Percentiles rank a stretch among this genome's conserved stretches.
Evolutionary conservation across 768 basidiomycete species (phyloP).

Genomic region (Lyophyllum semitale): DNA sequence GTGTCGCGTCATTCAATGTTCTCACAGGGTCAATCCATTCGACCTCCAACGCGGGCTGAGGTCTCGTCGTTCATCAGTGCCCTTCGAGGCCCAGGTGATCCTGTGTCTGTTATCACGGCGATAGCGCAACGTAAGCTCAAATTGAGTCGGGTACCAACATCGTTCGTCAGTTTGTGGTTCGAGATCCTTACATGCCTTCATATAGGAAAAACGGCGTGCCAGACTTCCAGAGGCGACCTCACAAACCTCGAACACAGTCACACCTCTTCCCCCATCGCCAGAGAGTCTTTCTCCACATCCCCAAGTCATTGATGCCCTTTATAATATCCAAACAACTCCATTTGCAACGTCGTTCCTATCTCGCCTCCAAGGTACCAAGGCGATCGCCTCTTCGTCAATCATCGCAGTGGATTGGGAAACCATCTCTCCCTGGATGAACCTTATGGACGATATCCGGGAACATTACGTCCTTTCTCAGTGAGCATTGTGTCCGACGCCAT

Average conservation of each 20-base stretch:
- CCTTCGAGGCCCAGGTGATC: conserved; percentile 13
- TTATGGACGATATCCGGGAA: conserved; percentile 71
- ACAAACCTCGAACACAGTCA: conserved; percentile 28
- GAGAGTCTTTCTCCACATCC: conserved; percentile 26
- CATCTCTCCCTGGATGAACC: conserved; percentile 68
- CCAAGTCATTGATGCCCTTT: conserved; percentile 51
- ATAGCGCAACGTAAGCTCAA: conserved; percentile 47
- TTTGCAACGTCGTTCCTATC: conserved; percentile 69
- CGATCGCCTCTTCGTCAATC: conserved; percentile 31
- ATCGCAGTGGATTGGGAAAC: conserved; percentile 77
- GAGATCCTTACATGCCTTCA: conserved; percentile 2
- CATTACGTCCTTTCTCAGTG: conserved; percentile 68
- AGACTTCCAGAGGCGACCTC: conserved; percentile 20
- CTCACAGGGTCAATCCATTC: conserved; percentile 33
- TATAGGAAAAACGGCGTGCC: conserved; percentile 33
- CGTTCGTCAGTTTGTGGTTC: not conserved
- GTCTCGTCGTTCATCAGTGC: conserved; percentile 33
- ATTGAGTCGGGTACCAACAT: conserved; percentile 36
- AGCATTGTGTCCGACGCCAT: conserved; percentile 21
- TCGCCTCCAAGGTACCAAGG: conserved; percentile 52
- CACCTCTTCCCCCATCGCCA: conserved; percentile 33
- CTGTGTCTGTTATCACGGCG: conserved; percentile 26
- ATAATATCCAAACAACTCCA: conserved; percentile 59
- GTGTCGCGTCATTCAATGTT: not conserved
- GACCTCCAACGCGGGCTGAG: conserved; percentile 45